These are phyloP conservation scores for Botrytis aclada DNA, from an alignment of 2,329 filamentous ascomycete species.

Conservation along the genomic window DNA sequence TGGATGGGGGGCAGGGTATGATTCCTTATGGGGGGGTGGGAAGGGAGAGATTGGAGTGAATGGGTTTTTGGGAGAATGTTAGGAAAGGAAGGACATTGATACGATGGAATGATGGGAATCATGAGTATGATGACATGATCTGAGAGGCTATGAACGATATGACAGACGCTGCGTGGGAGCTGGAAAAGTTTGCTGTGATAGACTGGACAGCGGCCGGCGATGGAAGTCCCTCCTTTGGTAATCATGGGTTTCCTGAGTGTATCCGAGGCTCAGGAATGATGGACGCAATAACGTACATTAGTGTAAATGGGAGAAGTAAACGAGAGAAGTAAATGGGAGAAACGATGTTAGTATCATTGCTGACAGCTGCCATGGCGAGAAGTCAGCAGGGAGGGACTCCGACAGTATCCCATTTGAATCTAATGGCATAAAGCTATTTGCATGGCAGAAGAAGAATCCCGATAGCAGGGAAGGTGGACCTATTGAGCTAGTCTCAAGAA, in stretches of 20 bases:
- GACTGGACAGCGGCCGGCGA: background rate
- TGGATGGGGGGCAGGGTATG: constrained; percentile 15
- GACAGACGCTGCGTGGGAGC: background rate
- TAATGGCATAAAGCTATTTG: background rate
- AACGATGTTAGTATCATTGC: background rate
- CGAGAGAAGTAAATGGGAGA: too few relatives aligned
- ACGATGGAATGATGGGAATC: background rate
- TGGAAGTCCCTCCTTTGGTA: background rate
- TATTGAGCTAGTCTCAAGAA: background rate
- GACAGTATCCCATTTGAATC: background rate
- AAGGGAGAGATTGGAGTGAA: constrained; percentile 16
- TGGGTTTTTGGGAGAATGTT: background rate
- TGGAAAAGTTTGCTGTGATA: background rate
- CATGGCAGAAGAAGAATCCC: background rate
- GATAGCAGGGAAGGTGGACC: background rate
- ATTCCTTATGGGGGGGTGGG: constrained; percentile 17
- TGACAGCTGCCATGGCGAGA: background rate
- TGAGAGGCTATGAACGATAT: background rate
- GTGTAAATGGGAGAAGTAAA: background rate
- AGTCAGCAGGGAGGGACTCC: background rate
- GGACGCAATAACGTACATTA: background rate
- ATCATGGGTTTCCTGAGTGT: background rate
- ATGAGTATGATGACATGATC: background rate
- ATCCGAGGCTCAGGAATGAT: background rate
- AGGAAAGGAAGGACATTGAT: background rate